phyloP scores from a whole-genome alignment of 2,329 filamentous ascomycete genomes.

The Epichloe baconii region DNA sequence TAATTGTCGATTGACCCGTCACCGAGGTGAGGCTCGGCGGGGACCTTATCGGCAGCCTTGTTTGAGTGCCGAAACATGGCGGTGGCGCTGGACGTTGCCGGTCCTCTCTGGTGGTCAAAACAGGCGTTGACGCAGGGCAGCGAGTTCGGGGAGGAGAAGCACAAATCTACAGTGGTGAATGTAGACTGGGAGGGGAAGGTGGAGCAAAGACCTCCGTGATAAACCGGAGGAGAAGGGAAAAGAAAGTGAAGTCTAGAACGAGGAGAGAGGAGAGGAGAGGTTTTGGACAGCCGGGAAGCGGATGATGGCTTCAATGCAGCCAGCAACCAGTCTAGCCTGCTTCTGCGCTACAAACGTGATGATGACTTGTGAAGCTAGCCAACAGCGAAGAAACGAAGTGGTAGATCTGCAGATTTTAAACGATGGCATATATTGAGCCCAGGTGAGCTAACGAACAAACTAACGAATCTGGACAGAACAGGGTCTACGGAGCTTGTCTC shows the following conservation, averaged over 20 bases:
- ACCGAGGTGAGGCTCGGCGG: conserved; percentile 1
- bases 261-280: background rate
- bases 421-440: background rate
- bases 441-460: background rate
- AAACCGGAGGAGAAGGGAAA: background rate
- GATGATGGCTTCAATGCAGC: background rate
- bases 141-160: background rate
- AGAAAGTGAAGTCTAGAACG: background rate
- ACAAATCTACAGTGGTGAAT: background rate
- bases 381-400: background rate
- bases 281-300: background rate
- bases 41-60: background rate
- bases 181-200: background rate
- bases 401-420: background rate
- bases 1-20: conserved; percentile 10
- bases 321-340: background rate
- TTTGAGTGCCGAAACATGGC: conserved; percentile 2
- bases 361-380: background rate
- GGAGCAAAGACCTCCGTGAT: background rate
- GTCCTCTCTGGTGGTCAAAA: background rate
- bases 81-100: background rate
- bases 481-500: background rate
- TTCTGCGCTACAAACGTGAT: background rate
- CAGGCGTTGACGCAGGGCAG: background rate
- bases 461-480: background rate